Evolutionary conservation across 768 basidiomycete genomes (phyloP).

Genomic region (Leccinum incarnatum): DNA sequence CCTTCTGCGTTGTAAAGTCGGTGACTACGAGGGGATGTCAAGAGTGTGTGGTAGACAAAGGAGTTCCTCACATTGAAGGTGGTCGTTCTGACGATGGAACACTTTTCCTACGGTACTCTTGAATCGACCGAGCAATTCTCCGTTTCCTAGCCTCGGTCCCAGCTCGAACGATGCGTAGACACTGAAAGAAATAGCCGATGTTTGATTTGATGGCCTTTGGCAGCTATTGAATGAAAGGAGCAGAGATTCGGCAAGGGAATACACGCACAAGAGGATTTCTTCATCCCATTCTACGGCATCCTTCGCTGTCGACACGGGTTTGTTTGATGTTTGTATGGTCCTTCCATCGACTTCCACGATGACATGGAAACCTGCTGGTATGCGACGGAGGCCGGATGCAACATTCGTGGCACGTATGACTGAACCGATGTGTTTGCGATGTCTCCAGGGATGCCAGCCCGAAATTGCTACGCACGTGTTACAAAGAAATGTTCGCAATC

Average conservation of each 20-base stretch:
- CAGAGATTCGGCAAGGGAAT: not conserved
- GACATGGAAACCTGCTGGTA: not conserved
- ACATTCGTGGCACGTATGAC: not conserved
- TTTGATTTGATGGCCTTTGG: not conserved
- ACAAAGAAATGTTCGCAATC: not conserved
- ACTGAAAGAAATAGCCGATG: not conserved
- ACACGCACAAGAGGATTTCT: not conserved
- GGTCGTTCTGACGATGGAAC: too few relatives aligned
- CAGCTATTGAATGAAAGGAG: not conserved
- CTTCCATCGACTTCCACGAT: not conserved
- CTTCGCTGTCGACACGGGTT: not conserved
- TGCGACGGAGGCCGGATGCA: not conserved
- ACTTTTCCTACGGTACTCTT: too few relatives aligned
- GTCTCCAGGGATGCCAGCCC: not conserved
- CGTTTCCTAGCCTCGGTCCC: too few relatives aligned
- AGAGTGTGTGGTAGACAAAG: too few relatives aligned
- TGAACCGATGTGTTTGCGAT: not conserved
- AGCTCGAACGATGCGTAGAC: not conserved
- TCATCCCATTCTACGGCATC: not conserved
- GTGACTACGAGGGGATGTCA: too few relatives aligned
- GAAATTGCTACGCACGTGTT: not conserved
- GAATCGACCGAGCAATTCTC: too few relatives aligned
- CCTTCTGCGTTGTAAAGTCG: too few relatives aligned
- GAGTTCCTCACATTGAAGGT: too few relatives aligned
- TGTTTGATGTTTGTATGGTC: not conserved